Percentiles rank a stretch among this genome's conserved stretches.
These are phyloP conservation scores for Chaetomiaceae sp. DNA, from an alignment of 2,329 filamentous ascomycete genomes.

Conservation along the genomic window DNA sequence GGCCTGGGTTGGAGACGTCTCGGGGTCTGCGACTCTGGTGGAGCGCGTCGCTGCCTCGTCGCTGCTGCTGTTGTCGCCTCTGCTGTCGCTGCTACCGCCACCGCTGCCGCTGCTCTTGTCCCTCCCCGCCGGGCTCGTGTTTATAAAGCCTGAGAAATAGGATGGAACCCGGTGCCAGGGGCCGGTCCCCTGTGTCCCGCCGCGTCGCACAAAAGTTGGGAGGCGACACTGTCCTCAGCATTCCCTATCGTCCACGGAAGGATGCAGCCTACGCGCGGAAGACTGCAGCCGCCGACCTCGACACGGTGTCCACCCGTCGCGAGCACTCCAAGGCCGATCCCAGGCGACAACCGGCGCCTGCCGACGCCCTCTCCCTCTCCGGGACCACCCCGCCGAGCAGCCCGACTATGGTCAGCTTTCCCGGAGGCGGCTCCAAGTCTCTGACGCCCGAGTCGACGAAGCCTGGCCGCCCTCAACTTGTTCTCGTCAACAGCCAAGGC, in stretches of 20 bases:
- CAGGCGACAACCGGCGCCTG: conserved; percentile 7
- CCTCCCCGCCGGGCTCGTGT: background rate
- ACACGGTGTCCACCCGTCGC: conserved; percentile 10
- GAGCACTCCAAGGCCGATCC: conserved; percentile 8
- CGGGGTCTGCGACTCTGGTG: conserved; percentile 10
- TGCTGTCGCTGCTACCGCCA: background rate
- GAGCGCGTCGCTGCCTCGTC: conserved; percentile 3
- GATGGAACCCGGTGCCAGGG: conserved; percentile 24
- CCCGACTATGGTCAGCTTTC: conserved; percentile 20
- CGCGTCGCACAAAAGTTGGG: conserved; percentile 26
- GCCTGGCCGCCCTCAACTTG: conserved; percentile 16
- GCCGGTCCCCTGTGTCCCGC: conserved; percentile 23
- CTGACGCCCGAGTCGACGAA: conserved; percentile 15
- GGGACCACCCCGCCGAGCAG: conserved; percentile 26
- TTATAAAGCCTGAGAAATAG: conserved; percentile 3
- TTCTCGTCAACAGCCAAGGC: conserved; percentile 13
- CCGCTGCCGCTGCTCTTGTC: background rate
- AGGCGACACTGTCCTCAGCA: conserved; percentile 19
- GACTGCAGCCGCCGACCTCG: conserved; percentile 18
- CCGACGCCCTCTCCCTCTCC: conserved; percentile 23
- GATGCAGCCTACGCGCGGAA: conserved; percentile 20
- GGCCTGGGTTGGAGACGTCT: conserved; percentile 15
- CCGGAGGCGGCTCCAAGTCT: conserved; percentile 12
- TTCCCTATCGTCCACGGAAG: conserved; percentile 22
- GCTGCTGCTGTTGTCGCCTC: background rate